Evolutionary conservation across 1,284 basidiomycete species (phyloP), one percentile per base, ranked within the genome.

Genomic region (Omphalotus olearius): DNA sequence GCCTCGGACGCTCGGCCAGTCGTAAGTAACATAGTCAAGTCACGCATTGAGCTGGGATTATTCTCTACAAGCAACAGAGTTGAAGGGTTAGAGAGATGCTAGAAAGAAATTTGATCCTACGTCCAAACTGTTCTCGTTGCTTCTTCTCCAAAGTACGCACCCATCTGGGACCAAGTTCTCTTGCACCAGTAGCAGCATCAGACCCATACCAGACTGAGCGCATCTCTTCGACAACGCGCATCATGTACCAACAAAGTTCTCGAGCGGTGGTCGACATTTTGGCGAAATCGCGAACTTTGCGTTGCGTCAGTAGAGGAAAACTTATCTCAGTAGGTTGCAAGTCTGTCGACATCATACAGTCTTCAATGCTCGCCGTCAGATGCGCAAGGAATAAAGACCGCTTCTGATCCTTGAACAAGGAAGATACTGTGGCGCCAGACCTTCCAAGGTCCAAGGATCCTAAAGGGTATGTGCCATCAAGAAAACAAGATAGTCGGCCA

Each of bases 391-490:
- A 72, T 17, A 72, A 57, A 25, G 78, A 72, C 13, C 63, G 61
- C 48, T 65, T 64, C 36, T 73, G 71, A 55, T 77, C 68, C 61
- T 82, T 84, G 65, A 74, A 71, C 36, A 86, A 59, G 3, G 76
- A 76, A n/a, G 62, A 56, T 38, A 76, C 69, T 37, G 67, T 61
- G 23, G 68, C 64, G 33, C 66, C 64, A 47, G 38, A 23, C n/a
- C 57, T 57, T 37, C 70, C 74, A 36, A 79, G 56, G 37, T 59
- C 62, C 39, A 87, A 65, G 33, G 76, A 71, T 35, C 93, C 92
- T 30, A 95, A 73, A 42, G 85, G 79, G 67, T 88, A 92, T 54
- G 80, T 80, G 20, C 92, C 92, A 61, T 94, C 91, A 45, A 93
- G 70, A 65, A 82, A 91, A 58, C 70, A 76, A 62, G 83, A 76